Evolutionary conservation across 257 asterid species (phyloP), one percentile per base, ranked within the genome.

Genomic region (Primulina tabacum): DNA sequence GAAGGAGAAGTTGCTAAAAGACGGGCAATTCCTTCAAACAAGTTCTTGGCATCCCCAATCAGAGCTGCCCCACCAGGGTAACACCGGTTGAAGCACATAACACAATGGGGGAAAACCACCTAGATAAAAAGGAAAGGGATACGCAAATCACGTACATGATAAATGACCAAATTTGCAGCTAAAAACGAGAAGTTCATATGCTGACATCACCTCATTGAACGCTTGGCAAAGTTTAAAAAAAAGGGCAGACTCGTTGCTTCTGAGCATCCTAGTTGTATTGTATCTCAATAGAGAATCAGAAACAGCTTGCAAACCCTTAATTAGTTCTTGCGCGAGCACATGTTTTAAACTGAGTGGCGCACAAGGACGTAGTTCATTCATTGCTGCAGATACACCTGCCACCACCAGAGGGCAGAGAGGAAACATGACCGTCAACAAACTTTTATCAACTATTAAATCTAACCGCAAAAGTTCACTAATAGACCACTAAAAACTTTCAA

Each of bases 331-430:
- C 17, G 85, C 85, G 2, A 85, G 76, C 74, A 91, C 79, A 14
- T 80, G 82, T 73, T 89, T 89, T 83, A 94, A 77, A 80, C 88
- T 94, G 73, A 88, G 35, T 52, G 97, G 97, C 60, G 99, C 97
- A 65, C 99, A 91, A 11, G 97, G 97, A 16, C 97, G 96, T 56
- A 94, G 82, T 59, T 94, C 99, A 75, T 94, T 94, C 97, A 94
- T 86, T 62, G 99, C 96, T 21, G 92, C 93, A 64, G 97, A 89
- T 76, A 94, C 92, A 76, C 99, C 99, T 94, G 88, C 62, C 65
- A 79, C 61, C 68, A 35, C 71, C 59, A 32, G 61, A 79, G 2
- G 56, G 67, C 59, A 32, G 61, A 79, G 2, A 60, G 67, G 34
- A 61, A 55, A 61, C 60, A 52, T 35, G 17, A 60, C 60, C 16